Evolutionary conservation across 371 early-diverging fungal genomes (phyloP).

Genomic region (Gilbertella persicaria): DNA sequence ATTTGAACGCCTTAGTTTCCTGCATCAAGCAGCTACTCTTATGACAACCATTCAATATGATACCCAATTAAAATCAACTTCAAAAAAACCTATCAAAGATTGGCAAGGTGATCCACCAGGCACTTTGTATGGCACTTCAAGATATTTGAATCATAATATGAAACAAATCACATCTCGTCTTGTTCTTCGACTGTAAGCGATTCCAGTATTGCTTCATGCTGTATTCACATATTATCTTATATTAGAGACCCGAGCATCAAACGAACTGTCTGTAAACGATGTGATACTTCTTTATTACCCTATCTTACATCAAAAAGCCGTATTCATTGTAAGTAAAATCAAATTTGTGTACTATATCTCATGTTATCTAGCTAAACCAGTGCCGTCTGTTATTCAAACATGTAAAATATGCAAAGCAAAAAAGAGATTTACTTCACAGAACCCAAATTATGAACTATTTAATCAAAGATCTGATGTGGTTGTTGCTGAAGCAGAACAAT

Average conservation of each 20-base stretch:
- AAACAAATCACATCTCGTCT: conserved; percentile 35
- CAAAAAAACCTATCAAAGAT: not conserved
- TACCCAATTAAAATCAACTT: not conserved
- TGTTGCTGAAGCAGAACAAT: not conserved
- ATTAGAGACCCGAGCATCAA: conserved; percentile 43
- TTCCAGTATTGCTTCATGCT: not conserved
- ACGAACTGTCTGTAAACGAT: conserved; percentile 41
- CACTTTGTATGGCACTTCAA: conserved; percentile 23
- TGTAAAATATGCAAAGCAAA: conserved; percentile 32
- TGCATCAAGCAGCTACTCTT: conserved; percentile 42
- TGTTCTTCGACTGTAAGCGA: conserved; percentile 41
- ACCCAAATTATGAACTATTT: conserved; percentile 21
- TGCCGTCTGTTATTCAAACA: conserved; percentile 22
- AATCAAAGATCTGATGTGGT: conserved; percentile 13
- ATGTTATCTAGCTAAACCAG: conserved; percentile 25
- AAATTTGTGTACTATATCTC: not conserved
- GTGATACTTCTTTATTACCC: conserved; percentile 41
- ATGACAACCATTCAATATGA: conserved; percentile 31
- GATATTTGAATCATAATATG: conserved; percentile 41
- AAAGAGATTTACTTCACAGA: conserved; percentile 19
- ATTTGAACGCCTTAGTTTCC: conserved; percentile 40
- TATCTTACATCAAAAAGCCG: conserved; percentile 29
- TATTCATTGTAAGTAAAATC: conserved; percentile 26
- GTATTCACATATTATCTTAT: not conserved
- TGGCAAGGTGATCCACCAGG: conserved; percentile 31